Evolutionary conservation across 768 basidiomycete genomes (phyloP).

Genomic region (Suillus plorans): DNA sequence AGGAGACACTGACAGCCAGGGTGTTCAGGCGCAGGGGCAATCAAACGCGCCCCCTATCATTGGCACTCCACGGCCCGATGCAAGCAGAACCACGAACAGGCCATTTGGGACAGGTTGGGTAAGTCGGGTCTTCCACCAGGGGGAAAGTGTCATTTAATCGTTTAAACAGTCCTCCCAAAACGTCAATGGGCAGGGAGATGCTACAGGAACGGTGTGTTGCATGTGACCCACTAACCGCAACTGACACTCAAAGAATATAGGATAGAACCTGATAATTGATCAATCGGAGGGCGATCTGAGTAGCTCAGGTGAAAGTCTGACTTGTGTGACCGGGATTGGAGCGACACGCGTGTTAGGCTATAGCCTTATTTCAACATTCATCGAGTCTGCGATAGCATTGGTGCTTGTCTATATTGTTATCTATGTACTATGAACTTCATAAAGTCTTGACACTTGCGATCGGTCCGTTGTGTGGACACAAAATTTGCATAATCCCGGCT

Average conservation of each 20-base stretch:
- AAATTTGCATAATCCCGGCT: background rate
- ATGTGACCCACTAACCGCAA: background rate
- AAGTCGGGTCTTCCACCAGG: background rate
- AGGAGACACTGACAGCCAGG: background rate
- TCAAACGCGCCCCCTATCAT: background rate
- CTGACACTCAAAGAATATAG: background rate
- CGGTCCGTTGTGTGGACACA: background rate
- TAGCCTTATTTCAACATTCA: background rate
- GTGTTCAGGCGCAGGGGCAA: background rate
- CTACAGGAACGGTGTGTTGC: background rate
- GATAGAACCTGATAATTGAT: background rate
- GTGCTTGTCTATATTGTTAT: background rate
- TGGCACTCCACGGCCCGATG: too few species aligned
- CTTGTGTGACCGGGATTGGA: background rate
- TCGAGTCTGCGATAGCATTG: background rate
- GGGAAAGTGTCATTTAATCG: background rate
- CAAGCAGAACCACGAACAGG: background rate
- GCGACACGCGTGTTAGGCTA: background rate
- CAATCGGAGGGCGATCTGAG: background rate
- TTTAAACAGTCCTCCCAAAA: background rate
- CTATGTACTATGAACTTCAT: background rate
- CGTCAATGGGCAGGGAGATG: background rate
- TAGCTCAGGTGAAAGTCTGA: background rate
- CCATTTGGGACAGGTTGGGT: background rate
- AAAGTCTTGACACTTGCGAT: background rate